Evolutionary conservation across 2,329 filamentous ascomycete species (phyloP), one percentile per base, ranked within the genome.

Genomic region (Calonectria pseudoreteaudii): DNA sequence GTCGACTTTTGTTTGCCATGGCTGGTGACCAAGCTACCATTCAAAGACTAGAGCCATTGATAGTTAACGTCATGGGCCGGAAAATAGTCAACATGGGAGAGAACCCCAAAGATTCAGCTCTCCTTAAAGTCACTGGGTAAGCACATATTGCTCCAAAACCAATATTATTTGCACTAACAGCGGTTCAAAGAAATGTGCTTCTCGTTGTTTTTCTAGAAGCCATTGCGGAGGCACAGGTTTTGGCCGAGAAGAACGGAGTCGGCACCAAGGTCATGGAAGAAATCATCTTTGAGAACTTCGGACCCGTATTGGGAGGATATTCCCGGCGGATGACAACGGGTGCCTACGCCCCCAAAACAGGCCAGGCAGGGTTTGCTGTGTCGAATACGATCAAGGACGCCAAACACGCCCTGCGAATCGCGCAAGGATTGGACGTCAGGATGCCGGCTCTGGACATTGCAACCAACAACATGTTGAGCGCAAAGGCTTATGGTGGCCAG

Each of bases 361-460:
- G 56, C 23, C 56, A 62, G 11, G 56, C 56, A 18, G 56, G 56
- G 8, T 62, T 62, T n/a, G 56, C 56, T 6, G 56, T 62, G 6
- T 62, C 56, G 4, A 62, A 62, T 23, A 62, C 56, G 14, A 62
- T 62, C 34, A 62, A 62, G 18, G 56, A 62, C 16, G 56, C 56
- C 23, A 62, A 62, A 36, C 56, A 62, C 26, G 56, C 56, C 1
- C 16, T 62, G 6, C 56, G 56, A 1, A 62, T 62, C 18, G 56
- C 56, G 7, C 56, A 62, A 20, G 34, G 34, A 10, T 30, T 70
- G 1, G 67, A 70, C 8, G 67, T 70, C 34, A 64, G 67, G 18
- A 70, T 70, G 67, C 67, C 67, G 2, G 67, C 67, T 38, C 26
- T 70, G 47, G 67, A 70, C 16, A 50, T 70, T 53, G 67, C 67